These are phyloP conservation scores for Firmiana major DNA, from an alignment of 345 rosid genomes.

Conservation along the genomic window DNA sequence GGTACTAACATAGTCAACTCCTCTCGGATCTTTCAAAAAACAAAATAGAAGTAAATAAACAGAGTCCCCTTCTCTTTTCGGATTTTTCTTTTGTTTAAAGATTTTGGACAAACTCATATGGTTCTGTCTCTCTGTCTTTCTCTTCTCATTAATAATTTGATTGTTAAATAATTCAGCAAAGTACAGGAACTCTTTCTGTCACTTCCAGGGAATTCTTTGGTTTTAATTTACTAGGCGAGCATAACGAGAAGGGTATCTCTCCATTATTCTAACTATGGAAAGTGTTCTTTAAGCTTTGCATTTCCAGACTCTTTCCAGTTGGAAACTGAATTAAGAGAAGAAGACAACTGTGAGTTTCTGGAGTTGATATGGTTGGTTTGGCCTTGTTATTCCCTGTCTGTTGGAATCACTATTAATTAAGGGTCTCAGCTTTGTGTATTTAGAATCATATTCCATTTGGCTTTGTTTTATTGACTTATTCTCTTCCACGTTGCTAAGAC, in stretches of 20 bases:
- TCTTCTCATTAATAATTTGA: background rate
- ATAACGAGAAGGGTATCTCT: constrained; percentile 1
- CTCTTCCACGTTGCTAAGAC: constrained; percentile 13
- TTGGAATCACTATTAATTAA: background rate
- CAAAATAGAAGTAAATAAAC: background rate
- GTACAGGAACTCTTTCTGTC: background rate
- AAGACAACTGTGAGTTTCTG: background rate
- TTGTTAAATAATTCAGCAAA: background rate
- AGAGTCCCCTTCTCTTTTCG: background rate
- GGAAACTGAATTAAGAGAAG: background rate
- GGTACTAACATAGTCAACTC: background rate
- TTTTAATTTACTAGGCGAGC: background rate
- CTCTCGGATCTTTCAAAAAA: background rate
- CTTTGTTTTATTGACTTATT: background rate
- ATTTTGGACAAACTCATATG: constrained; percentile 21
- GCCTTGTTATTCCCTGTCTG: background rate
- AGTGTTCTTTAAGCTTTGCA: background rate
- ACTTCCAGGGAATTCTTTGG: constrained; percentile 8
- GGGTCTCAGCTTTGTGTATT: background rate
- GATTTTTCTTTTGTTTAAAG: background rate
- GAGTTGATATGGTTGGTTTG: background rate
- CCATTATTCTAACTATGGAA: constrained; percentile 11
- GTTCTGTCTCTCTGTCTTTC: constrained; percentile 9
- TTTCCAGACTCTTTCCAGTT: background rate
- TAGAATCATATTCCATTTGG: constrained; percentile 6